phyloP scores from a whole-genome alignment of 2,329 filamentous ascomycete genomes.

The Phoma sp. region DNA sequence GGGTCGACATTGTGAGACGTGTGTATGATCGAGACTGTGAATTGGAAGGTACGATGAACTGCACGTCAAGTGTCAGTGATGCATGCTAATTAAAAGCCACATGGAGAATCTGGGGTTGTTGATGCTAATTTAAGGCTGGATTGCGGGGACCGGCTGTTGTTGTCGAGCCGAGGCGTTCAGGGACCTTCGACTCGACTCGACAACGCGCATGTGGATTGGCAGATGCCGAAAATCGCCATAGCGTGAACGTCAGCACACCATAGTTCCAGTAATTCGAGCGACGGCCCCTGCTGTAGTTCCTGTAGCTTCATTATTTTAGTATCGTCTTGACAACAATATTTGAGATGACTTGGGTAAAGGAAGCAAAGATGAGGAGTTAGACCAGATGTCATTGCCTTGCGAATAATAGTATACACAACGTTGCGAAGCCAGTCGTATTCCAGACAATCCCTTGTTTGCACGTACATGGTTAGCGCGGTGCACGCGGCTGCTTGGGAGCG shows the following conservation, averaged over 20 bases:
- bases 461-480: neutral
- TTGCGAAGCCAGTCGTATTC: slow-evolving; percentile 1
- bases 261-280: neutral
- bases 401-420: slow-evolving; percentile 15
- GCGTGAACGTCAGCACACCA: neutral
- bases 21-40: slow-evolving; percentile 1
- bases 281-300: neutral
- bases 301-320: too few relatives aligned
- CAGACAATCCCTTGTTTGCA: neutral
- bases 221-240: slow-evolving; percentile 23
- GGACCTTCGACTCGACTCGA: slow-evolving; percentile 19
- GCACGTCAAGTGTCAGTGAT: slow-evolving; percentile 1
- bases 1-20: slow-evolving; percentile 36
- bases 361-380: slow-evolving; percentile 2
- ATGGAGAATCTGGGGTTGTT: slow-evolving; percentile 31
- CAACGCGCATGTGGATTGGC: slow-evolving; percentile 15
- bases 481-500: neutral
- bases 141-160: slow-evolving; percentile 3
- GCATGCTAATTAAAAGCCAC: slow-evolving; percentile 7
- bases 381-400: slow-evolving; percentile 18
- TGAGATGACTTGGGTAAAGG: neutral
- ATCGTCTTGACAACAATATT: neutral
- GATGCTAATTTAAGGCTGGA: slow-evolving; percentile 24
- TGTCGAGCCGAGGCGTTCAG: slow-evolving; percentile 27
- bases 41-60: neutral